Evolutionary conservation across 768 basidiomycete genomes (phyloP), one percentile per base, ranked within the genome.

Genomic region (Pleurotus tuoliensis): DNA sequence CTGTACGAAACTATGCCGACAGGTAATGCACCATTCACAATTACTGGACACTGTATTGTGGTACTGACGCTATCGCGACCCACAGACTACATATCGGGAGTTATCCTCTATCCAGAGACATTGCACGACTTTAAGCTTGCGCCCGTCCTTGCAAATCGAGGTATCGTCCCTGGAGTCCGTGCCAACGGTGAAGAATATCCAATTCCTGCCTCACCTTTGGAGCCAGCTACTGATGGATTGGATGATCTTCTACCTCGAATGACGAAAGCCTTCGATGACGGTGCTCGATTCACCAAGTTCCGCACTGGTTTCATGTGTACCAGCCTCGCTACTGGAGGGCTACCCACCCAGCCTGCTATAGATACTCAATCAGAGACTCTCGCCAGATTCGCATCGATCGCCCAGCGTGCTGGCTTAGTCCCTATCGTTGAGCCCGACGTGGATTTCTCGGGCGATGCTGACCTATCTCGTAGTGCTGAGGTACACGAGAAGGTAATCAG

Each of bases 371-470:
- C 76, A 22, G 78, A 79, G 62, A 77, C 71, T 34, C 64, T 81
- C 15, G 76, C 77, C 2, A 73, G 74, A 49, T 82, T 74, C 63
- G 76, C 81, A 43, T 74, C 76, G 1, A 73, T 80, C 56, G 81
- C 76, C 62, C 78, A 81, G 60, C 71, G 79, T 63, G 79, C 77
- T 1, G 76, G 77, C 25, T 61, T 82, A 18, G 78, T 81, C n/a
- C 79, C 79, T 3, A 77, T 82, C 54, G 73, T 81, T 5, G 80
- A 81, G 61, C 80, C 78, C 11, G 80, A 82, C 60, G 74, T 81
- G 16, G 76, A 81, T 61, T 80, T 81, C 58, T 68, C 71, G 22
- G 78, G 69, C 30, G 79, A 81, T 43, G 76, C 78, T 18, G 73
- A 76, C 59, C 61, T 82, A 51, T 67, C 64, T 37, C 69, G 77